phyloP scores from a whole-genome alignment of 345 rosid species.

The Gossypium mustelinum region DNA sequence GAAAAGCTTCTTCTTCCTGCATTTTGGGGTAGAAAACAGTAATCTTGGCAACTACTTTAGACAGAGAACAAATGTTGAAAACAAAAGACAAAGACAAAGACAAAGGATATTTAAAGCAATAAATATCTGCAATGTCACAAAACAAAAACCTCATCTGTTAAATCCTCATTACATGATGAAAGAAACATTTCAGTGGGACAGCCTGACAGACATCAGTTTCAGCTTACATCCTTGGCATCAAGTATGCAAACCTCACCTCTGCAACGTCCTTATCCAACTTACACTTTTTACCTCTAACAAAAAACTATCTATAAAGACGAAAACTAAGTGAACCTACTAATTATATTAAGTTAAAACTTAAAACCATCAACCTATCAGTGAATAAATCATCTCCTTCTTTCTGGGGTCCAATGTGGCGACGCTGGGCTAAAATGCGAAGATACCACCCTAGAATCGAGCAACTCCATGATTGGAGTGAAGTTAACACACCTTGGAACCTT shows the following conservation, averaged over 20 bases:
- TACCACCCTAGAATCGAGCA: conserved; percentile 74
- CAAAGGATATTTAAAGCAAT: not conserved
- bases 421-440: conserved; percentile 69
- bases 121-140: conserved; percentile 6
- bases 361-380: not conserved
- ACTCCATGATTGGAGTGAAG: conserved; percentile 79
- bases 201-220: not conserved
- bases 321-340: not conserved
- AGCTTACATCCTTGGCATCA: conserved; percentile 24
- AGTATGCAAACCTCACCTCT: too few species aligned
- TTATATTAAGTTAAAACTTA: too few species aligned
- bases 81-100: conserved; percentile 5
- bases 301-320: not conserved
- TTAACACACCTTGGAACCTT: conserved; percentile 95
- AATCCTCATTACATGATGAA: conserved; percentile 12
- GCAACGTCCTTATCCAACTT: too few species aligned
- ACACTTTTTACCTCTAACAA: too few species aligned
- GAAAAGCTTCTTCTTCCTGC: not conserved
- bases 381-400: conserved; percentile 35
- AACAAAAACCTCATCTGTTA: not conserved
- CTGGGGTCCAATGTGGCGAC: conserved; percentile 79
- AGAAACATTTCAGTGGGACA: conserved; percentile 25
- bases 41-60: not conserved
- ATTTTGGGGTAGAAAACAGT: not conserved
- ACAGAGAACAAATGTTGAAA: not conserved